Conservation (phyloP, 2,329 filamentous ascomycete genomes). For the Neofusicoccum sp. region DNA sequence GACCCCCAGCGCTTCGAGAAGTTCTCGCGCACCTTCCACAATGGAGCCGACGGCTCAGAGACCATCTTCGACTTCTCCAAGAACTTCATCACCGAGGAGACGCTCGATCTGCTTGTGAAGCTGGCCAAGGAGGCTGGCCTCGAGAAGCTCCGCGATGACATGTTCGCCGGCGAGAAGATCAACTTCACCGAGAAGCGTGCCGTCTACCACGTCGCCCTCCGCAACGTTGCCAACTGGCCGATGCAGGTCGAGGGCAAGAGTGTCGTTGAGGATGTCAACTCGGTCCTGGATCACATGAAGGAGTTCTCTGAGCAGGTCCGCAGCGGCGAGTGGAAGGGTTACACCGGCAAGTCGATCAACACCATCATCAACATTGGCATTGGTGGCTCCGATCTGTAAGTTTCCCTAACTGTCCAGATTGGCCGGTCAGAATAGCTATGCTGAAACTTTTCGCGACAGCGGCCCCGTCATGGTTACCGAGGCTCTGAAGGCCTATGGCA, state of each 20-base stretch:
- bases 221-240: conserved; percentile 80
- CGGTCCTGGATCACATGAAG: conserved; percentile 95
- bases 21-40: conserved; percentile 82
- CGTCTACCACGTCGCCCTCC: conserved; percentile 91
- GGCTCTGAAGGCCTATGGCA: conserved; percentile 91
- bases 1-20: conserved; percentile 87
- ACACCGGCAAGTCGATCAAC: conserved; percentile 93
- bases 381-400: conserved; percentile 95
- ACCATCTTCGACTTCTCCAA: conserved; percentile 99
- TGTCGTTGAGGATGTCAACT: conserved; percentile 90
- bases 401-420: conserved; percentile 23
- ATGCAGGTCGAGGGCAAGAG: conserved; percentile 86
- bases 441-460: conserved; percentile 45
- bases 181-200: conserved; percentile 98
- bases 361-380: conserved; percentile 98
- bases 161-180: conserved; percentile 98
- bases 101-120: conserved; percentile 79
- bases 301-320: conserved; percentile 94
- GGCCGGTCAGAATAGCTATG: no score
- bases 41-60: conserved; percentile 73
- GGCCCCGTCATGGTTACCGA: conserved; percentile 99
- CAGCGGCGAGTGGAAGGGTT: conserved; percentile 95
- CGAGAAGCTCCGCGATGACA: conserved; percentile 90
- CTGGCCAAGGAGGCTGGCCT: conserved; percentile 88
- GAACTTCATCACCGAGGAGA: conserved; percentile 96